A percentile compares a stretch with the other conserved stretches of the same genome.
Conservation (phyloP, 805 yeast genomes). For the Wickerhamomyces canadensis region DNA sequence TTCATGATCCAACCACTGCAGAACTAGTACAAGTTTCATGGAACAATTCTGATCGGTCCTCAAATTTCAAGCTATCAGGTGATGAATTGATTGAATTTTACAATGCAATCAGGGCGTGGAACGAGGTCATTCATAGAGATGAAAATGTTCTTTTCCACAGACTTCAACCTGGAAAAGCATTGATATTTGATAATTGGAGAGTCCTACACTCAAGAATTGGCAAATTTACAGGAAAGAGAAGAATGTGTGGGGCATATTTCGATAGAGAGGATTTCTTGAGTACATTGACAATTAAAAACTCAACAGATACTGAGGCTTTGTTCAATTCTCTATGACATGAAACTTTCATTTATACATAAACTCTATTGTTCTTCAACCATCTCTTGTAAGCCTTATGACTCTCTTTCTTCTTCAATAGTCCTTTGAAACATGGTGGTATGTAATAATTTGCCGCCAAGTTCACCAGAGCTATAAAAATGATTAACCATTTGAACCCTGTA, state of each 20-base stretch:
- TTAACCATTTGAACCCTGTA: constrained; percentile 40
- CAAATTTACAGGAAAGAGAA: constrained; percentile 58
- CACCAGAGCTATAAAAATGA: constrained; percentile 39
- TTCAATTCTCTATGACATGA: constrained; percentile 20
- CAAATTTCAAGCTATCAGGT: constrained; percentile 36
- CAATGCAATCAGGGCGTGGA: constrained; percentile 54
- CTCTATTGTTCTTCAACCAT: constrained; percentile 18
- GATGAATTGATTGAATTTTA: constrained; percentile 47
- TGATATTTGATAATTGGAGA: constrained; percentile 72
- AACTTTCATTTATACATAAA: constrained; percentile 6
- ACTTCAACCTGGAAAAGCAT: constrained; percentile 57
- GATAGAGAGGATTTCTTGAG: constrained; percentile 62
- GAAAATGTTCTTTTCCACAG: constrained; percentile 49
- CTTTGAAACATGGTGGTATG: constrained; percentile 29
- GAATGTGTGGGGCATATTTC: constrained; percentile 70
- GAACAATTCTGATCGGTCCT: constrained; percentile 67
- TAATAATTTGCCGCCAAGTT: constrained; percentile 40
- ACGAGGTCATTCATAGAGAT: constrained; percentile 40
- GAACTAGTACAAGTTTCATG: constrained; percentile 58
- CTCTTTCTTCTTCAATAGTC: constrained; percentile 28
- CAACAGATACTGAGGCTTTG: constrained; percentile 40
- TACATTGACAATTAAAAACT: constrained; percentile 37
- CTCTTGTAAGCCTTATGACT: constrained; percentile 35
- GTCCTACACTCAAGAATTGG: constrained; percentile 59
- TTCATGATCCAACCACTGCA: constrained; percentile 40